phyloP scores from a whole-genome alignment of 441 rosid species.

The Jatropha podagrica region DNA sequence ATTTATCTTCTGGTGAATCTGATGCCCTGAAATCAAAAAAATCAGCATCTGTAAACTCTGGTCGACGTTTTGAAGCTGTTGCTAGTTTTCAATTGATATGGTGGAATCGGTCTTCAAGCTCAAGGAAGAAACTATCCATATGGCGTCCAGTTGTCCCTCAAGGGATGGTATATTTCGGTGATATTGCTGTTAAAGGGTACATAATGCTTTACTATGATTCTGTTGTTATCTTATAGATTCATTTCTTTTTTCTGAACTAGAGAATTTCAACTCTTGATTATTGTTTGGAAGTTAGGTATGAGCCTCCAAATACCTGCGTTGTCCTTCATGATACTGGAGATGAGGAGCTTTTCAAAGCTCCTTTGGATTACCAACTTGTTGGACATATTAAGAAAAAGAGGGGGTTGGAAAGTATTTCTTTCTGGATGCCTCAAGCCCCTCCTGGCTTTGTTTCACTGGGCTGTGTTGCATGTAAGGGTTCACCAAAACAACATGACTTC shows the following conservation, averaged over 20 bases:
- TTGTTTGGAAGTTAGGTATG: conserved; percentile 53
- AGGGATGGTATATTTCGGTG: conserved; percentile 92
- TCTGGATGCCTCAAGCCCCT: conserved; percentile 97
- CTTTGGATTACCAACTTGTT: conserved; percentile 70
- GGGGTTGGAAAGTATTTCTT: conserved; percentile 80
- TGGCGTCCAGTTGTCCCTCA: conserved; percentile 88
- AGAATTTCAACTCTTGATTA: conserved; percentile 18
- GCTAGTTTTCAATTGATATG: conserved; percentile 86
- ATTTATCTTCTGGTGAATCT: conserved; percentile 36
- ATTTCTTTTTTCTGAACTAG: conserved; percentile 13
- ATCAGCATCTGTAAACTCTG: conserved; percentile 47
- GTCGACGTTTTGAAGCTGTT: conserved; percentile 71
- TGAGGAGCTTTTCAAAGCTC: conserved; percentile 65
- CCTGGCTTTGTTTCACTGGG: conserved; percentile 98
- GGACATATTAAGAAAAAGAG: conserved; percentile 88
- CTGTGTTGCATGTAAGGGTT: conserved; percentile 77
- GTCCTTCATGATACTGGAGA: conserved; percentile 74
- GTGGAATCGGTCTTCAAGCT: conserved; percentile 78
- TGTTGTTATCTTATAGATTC: conserved; percentile 5
- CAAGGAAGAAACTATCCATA: conserved; percentile 76
- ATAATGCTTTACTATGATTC: conserved; percentile 18
- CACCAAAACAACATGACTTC: conserved; percentile 72
- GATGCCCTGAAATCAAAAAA: conserved; percentile 35
- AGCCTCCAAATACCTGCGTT: conserved; percentile 81
- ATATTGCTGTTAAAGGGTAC: conserved; percentile 93